These are phyloP conservation scores for Phaseolus lunatus DNA, from an alignment of 306 rosid genomes.

Conservation along the genomic window DNA sequence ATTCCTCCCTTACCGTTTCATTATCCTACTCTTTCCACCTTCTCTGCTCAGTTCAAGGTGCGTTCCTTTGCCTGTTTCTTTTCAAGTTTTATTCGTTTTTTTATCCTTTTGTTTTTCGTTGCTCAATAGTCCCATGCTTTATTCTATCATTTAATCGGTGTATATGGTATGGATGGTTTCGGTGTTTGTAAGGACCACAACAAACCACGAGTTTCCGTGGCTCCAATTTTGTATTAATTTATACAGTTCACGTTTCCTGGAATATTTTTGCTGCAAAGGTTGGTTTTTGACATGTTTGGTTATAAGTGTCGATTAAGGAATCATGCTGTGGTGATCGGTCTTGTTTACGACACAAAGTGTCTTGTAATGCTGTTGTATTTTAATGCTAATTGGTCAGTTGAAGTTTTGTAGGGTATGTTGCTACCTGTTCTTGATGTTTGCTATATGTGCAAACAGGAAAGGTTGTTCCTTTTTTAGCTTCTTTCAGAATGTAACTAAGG, in stretches of 20 bases:
- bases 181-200: background rate
- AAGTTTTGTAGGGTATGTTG: background rate
- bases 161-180: background rate
- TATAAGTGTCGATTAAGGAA: background rate
- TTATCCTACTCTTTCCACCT: slow-evolving; percentile 23
- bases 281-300: slow-evolving; percentile 21
- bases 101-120: background rate
- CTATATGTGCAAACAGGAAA: slow-evolving; percentile 15
- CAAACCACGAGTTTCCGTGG: background rate
- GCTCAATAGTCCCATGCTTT: slow-evolving; percentile 20
- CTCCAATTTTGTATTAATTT: background rate
- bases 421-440: background rate
- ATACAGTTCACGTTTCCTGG: background rate
- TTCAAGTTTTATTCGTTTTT: background rate
- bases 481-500: background rate
- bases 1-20: slow-evolving; percentile 32
- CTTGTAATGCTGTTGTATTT: slow-evolving; percentile 24
- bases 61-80: slow-evolving; percentile 44
- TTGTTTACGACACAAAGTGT: background rate
- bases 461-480: slow-evolving; percentile 12
- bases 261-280: slow-evolving; percentile 30
- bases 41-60: slow-evolving; percentile 57
- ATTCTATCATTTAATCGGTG: background rate
- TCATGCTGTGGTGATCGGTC: background rate
- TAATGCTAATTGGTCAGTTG: slow-evolving; percentile 2